These are phyloP conservation scores for Mycosarcoma mackinlayi DNA, from an alignment of 1,284 basidiomycete genomes.

Conservation along the genomic window DNA sequence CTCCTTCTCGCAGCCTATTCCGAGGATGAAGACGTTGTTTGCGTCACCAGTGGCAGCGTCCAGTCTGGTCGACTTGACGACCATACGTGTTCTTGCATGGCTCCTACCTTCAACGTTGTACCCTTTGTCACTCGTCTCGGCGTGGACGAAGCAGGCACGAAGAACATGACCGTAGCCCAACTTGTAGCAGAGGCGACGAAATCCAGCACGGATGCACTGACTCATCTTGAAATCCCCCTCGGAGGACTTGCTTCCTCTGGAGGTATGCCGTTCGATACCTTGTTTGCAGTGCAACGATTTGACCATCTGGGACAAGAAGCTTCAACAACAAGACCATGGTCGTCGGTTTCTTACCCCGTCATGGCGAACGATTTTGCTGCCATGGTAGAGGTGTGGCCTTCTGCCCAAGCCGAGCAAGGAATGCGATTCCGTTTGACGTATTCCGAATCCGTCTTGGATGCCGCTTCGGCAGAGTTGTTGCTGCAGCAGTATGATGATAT, in stretches of 20 bases:
- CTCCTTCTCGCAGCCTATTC: constrained; percentile 18
- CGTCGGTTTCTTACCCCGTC: constrained; percentile 11
- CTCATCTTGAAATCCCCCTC: constrained; percentile 25
- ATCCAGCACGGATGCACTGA: constrained; percentile 3
- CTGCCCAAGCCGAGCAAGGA: not conserved
- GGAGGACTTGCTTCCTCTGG: constrained; percentile 14
- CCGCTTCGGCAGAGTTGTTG: constrained; percentile 10
- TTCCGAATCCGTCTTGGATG: constrained; percentile 10
- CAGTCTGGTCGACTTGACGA: constrained; percentile 24
- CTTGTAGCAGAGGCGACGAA: constrained; percentile 4
- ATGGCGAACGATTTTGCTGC: constrained; percentile 33
- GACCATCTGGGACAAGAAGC: not conserved
- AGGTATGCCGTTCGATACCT: constrained; percentile 25
- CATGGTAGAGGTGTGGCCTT: constrained; percentile 30
- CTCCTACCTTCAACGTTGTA: constrained; percentile 27
- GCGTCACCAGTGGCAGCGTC: constrained; percentile 22
- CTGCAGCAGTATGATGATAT: constrained; percentile 22
- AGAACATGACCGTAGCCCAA: not conserved
- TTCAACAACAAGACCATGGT: constrained; percentile 4
- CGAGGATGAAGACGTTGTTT: constrained; percentile 5
- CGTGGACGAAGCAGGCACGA: not conserved
- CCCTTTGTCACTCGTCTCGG: constrained; percentile 16
- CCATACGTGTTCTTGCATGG: constrained; percentile 8
- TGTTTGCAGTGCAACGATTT: constrained; percentile 29
- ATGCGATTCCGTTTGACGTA: constrained; percentile 15